Evolutionary conservation across 768 basidiomycete species (phyloP), one percentile per base, ranked within the genome.

Genomic region (Pulveroboletus sp.): DNA sequence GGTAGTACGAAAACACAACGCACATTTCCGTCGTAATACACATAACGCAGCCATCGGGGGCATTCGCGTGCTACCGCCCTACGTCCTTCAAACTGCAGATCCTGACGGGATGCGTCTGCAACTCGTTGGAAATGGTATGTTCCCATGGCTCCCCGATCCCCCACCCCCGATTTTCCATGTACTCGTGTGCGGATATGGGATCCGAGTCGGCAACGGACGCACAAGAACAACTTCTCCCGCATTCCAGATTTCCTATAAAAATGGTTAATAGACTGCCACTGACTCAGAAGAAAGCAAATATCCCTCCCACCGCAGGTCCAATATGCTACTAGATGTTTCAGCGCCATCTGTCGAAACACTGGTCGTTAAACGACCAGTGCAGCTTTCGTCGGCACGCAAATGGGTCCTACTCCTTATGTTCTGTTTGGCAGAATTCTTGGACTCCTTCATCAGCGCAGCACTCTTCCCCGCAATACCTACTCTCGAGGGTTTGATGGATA

Each of bases 361-460:
- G 33, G 24, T 36, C 32, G 43, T 55, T 36, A 33, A 39, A 17
- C 33, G 19, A 1, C 36, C 49, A 21, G 51, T 47, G 20, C 41
- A 2, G 17, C 52, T 66, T 41, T 66, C 62, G 27, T 47, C 33
- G 39, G 41, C 47, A 21, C 62, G 56, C 43, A 72, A 64, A 57
- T 49, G 39, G 3, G 17, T 62, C 13, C 49, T 77, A 16, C 60
- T 77, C 1, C 23, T 54, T 6, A 48, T 74, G 13, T 69, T 76
- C 31, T 75, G 72, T 49, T 59, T 68, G 13, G 70, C 74, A 13
- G 67, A 73, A 43, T 75, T 72, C 53, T 57, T 75, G 42, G 76
- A 77, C 37, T 53, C 70, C 8, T 71, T 77, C 62, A 72, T 69
- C 52, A 72, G 69, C 47, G 67, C 70, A 12, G 64, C 71, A 19